Evolutionary conservation across 2,329 filamentous ascomycete species (phyloP).

Genomic region (Fusarium veterinarium): DNA sequence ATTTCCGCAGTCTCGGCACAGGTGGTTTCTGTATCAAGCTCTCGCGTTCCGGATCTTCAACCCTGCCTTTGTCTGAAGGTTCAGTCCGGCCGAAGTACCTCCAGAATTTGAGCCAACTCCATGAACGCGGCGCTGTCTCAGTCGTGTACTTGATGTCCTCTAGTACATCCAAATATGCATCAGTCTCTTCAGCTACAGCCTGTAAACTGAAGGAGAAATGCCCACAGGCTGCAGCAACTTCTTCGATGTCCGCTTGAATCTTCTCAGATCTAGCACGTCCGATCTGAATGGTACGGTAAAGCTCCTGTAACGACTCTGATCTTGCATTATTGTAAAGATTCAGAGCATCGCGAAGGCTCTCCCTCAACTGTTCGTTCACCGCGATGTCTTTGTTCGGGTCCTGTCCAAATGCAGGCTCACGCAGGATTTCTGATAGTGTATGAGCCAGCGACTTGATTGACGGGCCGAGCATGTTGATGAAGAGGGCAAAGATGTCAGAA

Average conservation of each 20-base stretch:
- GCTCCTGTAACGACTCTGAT: conserved; percentile 77
- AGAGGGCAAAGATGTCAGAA: conserved; percentile 89
- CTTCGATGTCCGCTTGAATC: conserved; percentile 92
- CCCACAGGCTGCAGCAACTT: conserved; percentile 96
- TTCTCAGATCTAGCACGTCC: conserved; percentile 75
- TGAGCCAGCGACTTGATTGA: conserved; percentile 97
- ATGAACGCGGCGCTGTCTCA: conserved; percentile 71
- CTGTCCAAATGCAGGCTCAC: conserved; percentile 84
- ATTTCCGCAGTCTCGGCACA: conserved; percentile 62
- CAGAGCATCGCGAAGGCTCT: conserved; percentile 84
- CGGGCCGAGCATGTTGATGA: conserved; percentile 88
- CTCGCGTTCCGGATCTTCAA: conserved; percentile 58
- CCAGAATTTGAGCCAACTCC: conserved; percentile 93
- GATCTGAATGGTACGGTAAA: conserved; percentile 85
- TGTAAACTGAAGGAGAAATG: conserved; percentile 95
- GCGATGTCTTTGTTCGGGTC: conserved; percentile 75
- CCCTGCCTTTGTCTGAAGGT: conserved; percentile 10
- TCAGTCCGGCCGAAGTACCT: conserved; percentile 35
- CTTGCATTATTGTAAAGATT: conserved; percentile 81
- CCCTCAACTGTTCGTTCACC: conserved; percentile 82
- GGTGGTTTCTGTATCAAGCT: conserved; percentile 53
- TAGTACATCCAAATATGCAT: conserved; percentile 82
- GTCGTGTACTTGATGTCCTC: conserved; percentile 84
- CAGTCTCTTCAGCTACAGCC: conserved; percentile 91
- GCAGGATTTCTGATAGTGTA: conserved; percentile 87